Base-by-base conservation (phyloP, 345 rosid genomes). In the Hibiscus syriacus region DNA sequence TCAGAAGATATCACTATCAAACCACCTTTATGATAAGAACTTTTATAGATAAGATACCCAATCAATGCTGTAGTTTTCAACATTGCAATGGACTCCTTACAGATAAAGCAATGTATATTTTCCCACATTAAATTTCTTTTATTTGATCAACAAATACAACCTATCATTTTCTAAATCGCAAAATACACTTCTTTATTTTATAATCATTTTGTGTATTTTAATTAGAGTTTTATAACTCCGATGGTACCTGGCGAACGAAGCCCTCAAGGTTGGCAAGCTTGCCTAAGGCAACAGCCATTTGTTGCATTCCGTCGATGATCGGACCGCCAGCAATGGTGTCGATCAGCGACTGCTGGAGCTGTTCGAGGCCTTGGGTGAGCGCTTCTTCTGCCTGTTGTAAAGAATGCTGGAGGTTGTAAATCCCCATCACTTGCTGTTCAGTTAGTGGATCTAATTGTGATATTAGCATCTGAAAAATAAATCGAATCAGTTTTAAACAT, bases 371-470 rank as follows among this genome's bases (percentile, higher is more conserved):
- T 71, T 89, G 99, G 13, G 84, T 80, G 62, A 94, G 88, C 14
- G 99, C 99, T 54, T 91, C 99, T 74, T 94, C 99, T 14, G 99
- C 98, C 74, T 91, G 95, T 56, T 89, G 95, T 22, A 97, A 85
- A 1, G 99, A 91, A 39, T 91, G 96, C 74, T 89, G 99, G 55
- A 94, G 87, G 76, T 87, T 86, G 80, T 79, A 94, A 11, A 94
- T 87, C 49, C 98, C 99, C 90, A 91, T 84, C 23, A 91, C 69
- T 72, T 94, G 99, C 69, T 91, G 98, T 65, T 94, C 96, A 45
- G 97, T 94, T 69, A 94, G 76, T 6, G 89, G 85, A 77, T 91
- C 98, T 68, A 94, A 62, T 72, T 94, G 99, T 3, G 89, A 34
- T 41, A 81, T 83, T 74, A 94, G 66, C 90, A 91, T 89, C 97